Base-by-base conservation (phyloP, 768 basidiomycete species). In the Cystobasidiopsis lactophilus region DNA sequence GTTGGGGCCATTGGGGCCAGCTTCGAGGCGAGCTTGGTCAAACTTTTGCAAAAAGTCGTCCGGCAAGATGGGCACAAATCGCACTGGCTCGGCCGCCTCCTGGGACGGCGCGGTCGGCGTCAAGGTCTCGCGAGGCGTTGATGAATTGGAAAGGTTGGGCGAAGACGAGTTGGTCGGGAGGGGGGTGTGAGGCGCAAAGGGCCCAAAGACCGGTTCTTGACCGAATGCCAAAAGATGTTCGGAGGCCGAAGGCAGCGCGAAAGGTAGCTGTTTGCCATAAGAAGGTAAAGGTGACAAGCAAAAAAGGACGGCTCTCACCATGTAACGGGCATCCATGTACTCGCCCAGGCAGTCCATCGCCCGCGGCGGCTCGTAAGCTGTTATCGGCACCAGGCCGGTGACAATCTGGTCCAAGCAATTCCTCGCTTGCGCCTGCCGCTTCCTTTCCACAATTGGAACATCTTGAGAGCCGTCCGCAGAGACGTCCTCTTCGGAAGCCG, bases 281-380 rank as follows among this genome's bases (percentile, higher is more conserved):
- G n/a, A 29, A 27, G 23, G 11, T 14, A 21, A 19, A 40, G 23
- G 3, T 45, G 10, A 23, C n/a, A 5, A 30, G 21, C 18, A 3
- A 3, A 23, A 16, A 3, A 16, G 18, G 3, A 7, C 18, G 33
- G 35, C 3, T 31, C 52, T 45, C 23, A 96, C 74, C 86, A 95
- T 95, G 65, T 81, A 77, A 58, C 88, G 75, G 24, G 84, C 86
- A 65, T 98, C 88, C 57, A 95, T 70, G 24, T 95, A 68, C 65
- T 98, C 93, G 29, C 88, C 88, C 1, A 88, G 73, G 24, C 78
- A 78, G 61, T 82, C 81, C 0, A 85, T 80, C 19, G 84, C 75
- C 50, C 74, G 75, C 0, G 76, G 71, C 14, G 88, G 83, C 52
- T 79, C 77, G 79, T 88, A 96, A 3, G 73, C 65, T 0, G 77